Conservation (phyloP, 331 rosid species). For the Acacia pycnantha region DNA sequence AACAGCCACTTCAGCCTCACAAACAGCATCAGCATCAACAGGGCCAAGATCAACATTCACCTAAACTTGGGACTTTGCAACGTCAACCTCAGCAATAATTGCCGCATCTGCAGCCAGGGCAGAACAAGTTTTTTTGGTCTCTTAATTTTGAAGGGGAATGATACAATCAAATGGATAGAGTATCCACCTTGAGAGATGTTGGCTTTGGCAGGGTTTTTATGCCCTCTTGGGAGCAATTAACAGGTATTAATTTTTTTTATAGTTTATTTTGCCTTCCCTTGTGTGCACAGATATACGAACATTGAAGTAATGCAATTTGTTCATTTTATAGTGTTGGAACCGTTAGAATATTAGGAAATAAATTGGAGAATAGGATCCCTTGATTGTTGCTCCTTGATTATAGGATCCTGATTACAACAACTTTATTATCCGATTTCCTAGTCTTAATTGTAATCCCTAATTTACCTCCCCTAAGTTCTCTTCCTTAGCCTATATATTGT, state of each 20-base stretch:
- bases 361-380: too few relatives aligned
- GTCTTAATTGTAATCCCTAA: too few relatives aligned
- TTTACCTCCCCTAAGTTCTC: too few relatives aligned
- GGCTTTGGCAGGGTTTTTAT: conserved; percentile 40
- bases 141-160: conserved; percentile 58
- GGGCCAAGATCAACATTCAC: conserved; percentile 49
- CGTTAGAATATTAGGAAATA: too few relatives aligned
- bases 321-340: not conserved
- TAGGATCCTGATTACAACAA: too few relatives aligned
- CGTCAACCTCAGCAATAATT: conserved; percentile 52
- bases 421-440: too few relatives aligned
- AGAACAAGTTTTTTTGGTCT: conserved; percentile 43
- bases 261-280: not conserved
- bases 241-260: conserved; percentile 51
- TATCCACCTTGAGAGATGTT: conserved; percentile 37
- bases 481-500: too few relatives aligned
- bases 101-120: conserved; percentile 60
- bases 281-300: conserved; percentile 8
- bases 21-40: conserved; percentile 40
- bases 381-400: too few relatives aligned
- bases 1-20: conserved; percentile 39
- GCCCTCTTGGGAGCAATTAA: conserved; percentile 59
- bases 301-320: not conserved
- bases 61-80: conserved; percentile 42
- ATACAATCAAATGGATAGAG: conserved; percentile 42